Evolutionary conservation across 2,329 filamentous ascomycete species (phyloP), one percentile per base, ranked within the genome.

Genomic region (Elsinoe australis): DNA sequence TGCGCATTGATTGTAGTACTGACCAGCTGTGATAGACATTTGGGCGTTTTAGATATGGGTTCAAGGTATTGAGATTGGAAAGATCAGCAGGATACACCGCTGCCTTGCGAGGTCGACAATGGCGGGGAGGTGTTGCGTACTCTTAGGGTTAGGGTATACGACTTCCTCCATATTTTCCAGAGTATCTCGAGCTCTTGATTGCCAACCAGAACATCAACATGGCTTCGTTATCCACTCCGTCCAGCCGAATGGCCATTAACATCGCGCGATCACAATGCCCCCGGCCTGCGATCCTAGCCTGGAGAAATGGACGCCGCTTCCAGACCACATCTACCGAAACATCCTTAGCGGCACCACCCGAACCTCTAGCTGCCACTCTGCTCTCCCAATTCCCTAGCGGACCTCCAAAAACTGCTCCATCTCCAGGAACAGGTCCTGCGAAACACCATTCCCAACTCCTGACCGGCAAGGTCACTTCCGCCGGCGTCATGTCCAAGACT

Each of bases 11-110:
- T 2, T 10, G 17, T 12, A 12, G 19, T 6, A 12, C 51, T 28
- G 52, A 56, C 56, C 55, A 36, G 51, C 50, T 35, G 46, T 48
- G 19, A 59, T 58, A n/a, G 55, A 60, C 55, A 58, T 58, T 18
- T 5, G 56, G 17, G 24, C 4, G 12, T 14, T 15, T 3, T 2
- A n/a, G 39, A 7, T n/a, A 19, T n/a, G 2, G 4, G 26, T 10
- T n/a, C 24, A 6, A 21, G 26, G 8, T 14, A 31, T 5, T 2
- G 18, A 4, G 39, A 8, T 8, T 7, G 39, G 26, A 29, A 12
- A 29, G 12, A 12, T 21, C 4, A 12, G 14, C 4, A 12, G 34
- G 26, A 44, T 2, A 28, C 26, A 14, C 29, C 31, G n/a, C 42
- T 44, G 29, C 18, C 26, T 31, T 17, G 26, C 17, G n/a, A n/a